Percentiles rank a stretch among this genome's conserved stretches.
Conservation (phyloP, 345 rosid species). For the Salix exigua region DNA sequence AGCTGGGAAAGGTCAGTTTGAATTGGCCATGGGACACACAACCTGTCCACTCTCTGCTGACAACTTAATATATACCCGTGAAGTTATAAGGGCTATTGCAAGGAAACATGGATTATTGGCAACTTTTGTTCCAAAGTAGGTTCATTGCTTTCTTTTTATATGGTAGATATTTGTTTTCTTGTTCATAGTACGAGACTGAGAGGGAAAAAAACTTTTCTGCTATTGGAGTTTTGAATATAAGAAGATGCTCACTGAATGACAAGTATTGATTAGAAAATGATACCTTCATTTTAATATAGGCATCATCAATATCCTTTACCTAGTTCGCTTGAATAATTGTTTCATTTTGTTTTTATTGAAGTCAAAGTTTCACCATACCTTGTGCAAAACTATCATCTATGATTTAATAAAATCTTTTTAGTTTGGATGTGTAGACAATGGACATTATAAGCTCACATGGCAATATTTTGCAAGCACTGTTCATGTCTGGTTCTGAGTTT, state of each 20-base stretch:
- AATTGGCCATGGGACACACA: conserved; percentile 65
- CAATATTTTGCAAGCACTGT: background rate
- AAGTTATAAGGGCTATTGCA: conserved; percentile 71
- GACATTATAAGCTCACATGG: background rate
- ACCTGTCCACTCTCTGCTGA: conserved; percentile 63
- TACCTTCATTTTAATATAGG: background rate
- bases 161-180: conserved; percentile 1
- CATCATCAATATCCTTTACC: background rate
- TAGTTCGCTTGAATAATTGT: background rate
- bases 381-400: background rate
- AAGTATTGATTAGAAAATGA: background rate
- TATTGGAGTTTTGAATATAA: background rate
- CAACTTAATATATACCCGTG: conserved; percentile 73
- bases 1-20: conserved; percentile 92
- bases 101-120: conserved; percentile 80
- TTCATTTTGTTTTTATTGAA: background rate
- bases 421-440: background rate
- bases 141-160: conserved; percentile 8
- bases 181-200: background rate
- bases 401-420: background rate
- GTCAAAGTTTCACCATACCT: background rate
- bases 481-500: background rate
- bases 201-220: background rate
- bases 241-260: background rate
- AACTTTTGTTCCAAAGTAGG: conserved; percentile 92